Evolutionary conservation across 345 rosid species (phyloP), one percentile per base, ranked within the genome.

Genomic region (Brassica carinata): DNA sequence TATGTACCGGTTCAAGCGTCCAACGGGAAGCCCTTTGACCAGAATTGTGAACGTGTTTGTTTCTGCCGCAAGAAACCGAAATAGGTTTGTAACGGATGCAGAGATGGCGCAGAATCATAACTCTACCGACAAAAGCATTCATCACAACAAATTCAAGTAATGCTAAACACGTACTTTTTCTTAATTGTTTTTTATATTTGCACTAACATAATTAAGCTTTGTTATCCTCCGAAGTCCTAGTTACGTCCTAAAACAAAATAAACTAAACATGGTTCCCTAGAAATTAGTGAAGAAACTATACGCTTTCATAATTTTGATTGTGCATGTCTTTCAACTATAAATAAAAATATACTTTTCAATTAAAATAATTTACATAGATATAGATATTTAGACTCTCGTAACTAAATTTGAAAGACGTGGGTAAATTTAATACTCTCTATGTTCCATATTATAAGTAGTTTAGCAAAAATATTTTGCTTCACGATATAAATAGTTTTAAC

Each of bases 21-120:
- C 88, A 15, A 67, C 71, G 1, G 92, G 96, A 48, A 89, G 93
- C 64, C 77, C 89, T 36, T 14, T 89, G 3, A 64, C 81, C 18
- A 86, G 82, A 77, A 74, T 87, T 33, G 79, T 15, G 9, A 83
- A 82, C 87, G 93, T 91, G 30, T 23, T 91, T 23, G 76, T 70
- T 19, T 85, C 87, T n/a, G 82, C 91, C 2, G 15, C 73, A 74
- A 71, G 84, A 75, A 87, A 90, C 74, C 70, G 87, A 71, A 87
- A 82, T 79, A 43, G 51, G 29, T 85, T 80, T 27, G 38, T 30
- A 30, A 43, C 67, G n/a, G 82, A 67, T 71, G 36, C 63, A 40
- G 79, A 59, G 30, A 31, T 74, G 7, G 26, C 53, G 23, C 77
- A 3, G 30, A 40, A 36, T 63, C 53, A 43, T 64, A 62, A 11